Base-by-base conservation (phyloP, 306 rosid genomes). In the Medicago lupulina region DNA sequence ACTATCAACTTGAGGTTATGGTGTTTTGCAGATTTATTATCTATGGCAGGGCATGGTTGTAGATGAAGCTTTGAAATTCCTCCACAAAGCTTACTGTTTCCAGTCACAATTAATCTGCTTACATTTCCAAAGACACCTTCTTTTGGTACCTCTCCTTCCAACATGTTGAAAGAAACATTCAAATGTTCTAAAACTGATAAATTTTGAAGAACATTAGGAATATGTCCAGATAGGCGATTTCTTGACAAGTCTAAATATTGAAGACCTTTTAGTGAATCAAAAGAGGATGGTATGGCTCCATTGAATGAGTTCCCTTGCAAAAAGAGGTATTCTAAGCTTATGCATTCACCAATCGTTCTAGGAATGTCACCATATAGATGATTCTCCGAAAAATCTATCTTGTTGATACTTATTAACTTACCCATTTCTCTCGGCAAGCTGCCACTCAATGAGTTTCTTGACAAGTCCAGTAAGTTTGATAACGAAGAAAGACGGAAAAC, bases 331-430 rank as follows among this genome's bases (percentile, higher is more conserved):
- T 79, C 86, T 19, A 88, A 31, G 23, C 51, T 34, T 21, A 1
- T 50, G 66, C 85, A 86, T 1, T 65, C 60, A 16, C 78, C 76
- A 7, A 86, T 77, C 2, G 36, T 60, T 74, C 3, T 7, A 4
- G 89, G 88, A 57, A 85, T 85, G 5, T 79, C 64, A 23, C 83
- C 63, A 1, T 50, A 69, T 4, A 85, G 28, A 8, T 21, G 57
- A 60, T 85, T 88, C 12, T 39, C 34, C 4, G 86, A 81, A 6
- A 85, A 12, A 9, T 76, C 64, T 0, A 78, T 8, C 10, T 0
- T 1, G 36, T 25, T 6, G 3, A 74, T 43, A 17, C 10, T 51
- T 67, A 59, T 81, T 4, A 81, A 43, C 7, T 6, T 76, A 3
- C 82, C 68, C 12, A 83, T 76, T 57, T 70, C 85, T 2, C 7